phyloP scores from a whole-genome alignment of 1,284 basidiomycete genomes.

The Chiua sp. region DNA sequence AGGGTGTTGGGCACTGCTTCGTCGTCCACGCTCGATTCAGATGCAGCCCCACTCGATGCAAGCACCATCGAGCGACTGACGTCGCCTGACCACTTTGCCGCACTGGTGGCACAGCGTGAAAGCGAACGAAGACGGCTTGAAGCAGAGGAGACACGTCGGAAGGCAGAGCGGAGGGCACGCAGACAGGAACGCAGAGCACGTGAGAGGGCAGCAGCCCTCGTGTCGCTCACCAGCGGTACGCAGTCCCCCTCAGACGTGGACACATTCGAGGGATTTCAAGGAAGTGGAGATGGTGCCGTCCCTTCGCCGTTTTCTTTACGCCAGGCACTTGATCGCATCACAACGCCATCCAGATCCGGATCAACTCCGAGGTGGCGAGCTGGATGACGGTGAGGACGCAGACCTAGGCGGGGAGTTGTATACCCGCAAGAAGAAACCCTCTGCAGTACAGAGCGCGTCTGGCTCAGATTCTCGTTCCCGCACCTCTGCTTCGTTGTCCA shows the following conservation, averaged over 20 bases:
- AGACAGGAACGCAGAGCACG: conserved; percentile 53
- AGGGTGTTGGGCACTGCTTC: conserved; percentile 39
- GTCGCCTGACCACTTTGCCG: conserved; percentile 37
- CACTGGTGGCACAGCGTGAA: conserved; percentile 38
- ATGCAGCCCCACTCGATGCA: conserved; percentile 65
- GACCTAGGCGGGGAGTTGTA: conserved; percentile 67
- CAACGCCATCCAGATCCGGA: background rate
- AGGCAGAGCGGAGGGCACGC: conserved; percentile 51
- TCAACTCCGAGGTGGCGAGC: background rate
- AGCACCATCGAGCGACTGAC: conserved; percentile 56
- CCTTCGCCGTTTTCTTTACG: conserved; percentile 1
- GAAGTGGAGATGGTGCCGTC: conserved; percentile 38
- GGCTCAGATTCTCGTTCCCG: conserved; percentile 65
- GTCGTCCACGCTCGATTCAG: conserved; percentile 65
- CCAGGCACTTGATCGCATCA: background rate
- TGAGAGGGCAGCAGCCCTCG: conserved; percentile 45
- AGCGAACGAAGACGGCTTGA: conserved; percentile 34
- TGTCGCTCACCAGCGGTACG: conserved; percentile 41
- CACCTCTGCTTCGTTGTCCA: conserved; percentile 56
- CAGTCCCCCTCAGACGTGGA: conserved; percentile 26
- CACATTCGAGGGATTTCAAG: conserved; percentile 64
- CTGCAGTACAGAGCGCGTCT: conserved; percentile 39
- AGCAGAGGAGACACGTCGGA: conserved; percentile 48
- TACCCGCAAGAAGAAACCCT: conserved; percentile 41
- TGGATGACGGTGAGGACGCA: conserved; percentile 52